Evolutionary conservation across 2,329 filamentous ascomycete species (phyloP).

Genomic region (Bertia moriformis): DNA sequence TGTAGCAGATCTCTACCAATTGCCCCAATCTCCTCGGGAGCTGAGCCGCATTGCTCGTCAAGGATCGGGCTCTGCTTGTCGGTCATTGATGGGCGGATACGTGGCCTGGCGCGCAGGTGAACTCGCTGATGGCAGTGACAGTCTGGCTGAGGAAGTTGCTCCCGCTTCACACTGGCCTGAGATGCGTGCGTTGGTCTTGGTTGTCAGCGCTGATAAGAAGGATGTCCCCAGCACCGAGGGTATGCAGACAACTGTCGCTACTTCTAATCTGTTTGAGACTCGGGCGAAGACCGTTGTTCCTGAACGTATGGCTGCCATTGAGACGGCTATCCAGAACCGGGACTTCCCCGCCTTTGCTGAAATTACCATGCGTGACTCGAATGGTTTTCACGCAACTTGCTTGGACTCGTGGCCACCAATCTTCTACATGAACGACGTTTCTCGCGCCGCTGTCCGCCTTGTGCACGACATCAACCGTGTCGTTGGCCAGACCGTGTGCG

Average conservation of each 20-base stretch:
- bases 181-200: slow-evolving; percentile 84
- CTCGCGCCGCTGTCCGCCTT: slow-evolving; percentile 69
- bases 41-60: slow-evolving; percentile 82
- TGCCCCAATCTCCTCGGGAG: slow-evolving; percentile 67
- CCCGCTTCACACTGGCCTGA: slow-evolving; percentile 83
- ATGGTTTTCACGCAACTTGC: slow-evolving; percentile 91
- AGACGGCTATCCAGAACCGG: slow-evolving; percentile 59
- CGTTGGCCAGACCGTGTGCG: slow-evolving; percentile 67
- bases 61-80: slow-evolving; percentile 86
- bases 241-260: slow-evolving; percentile 93
- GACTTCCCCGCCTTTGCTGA: slow-evolving; percentile 81
- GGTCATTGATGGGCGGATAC: slow-evolving; percentile 85
- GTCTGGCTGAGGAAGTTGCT: slow-evolving; percentile 74
- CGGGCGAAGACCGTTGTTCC: slow-evolving; percentile 68
- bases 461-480: slow-evolving; percentile 78
- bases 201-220: slow-evolving; percentile 89
- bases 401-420: slow-evolving; percentile 93
- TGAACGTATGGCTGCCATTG: slow-evolving; percentile 69
- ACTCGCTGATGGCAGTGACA: slow-evolving; percentile 68
- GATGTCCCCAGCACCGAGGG: slow-evolving; percentile 81
- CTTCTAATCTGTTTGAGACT: slow-evolving; percentile 71
- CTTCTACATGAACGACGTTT: slow-evolving; percentile 96
- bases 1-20: slow-evolving; percentile 80
- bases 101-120: slow-evolving; percentile 82
- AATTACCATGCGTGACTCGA: slow-evolving; percentile 91